Base-by-base conservation (phyloP, 441 rosid species). In the Mallotus repandus region DNA sequence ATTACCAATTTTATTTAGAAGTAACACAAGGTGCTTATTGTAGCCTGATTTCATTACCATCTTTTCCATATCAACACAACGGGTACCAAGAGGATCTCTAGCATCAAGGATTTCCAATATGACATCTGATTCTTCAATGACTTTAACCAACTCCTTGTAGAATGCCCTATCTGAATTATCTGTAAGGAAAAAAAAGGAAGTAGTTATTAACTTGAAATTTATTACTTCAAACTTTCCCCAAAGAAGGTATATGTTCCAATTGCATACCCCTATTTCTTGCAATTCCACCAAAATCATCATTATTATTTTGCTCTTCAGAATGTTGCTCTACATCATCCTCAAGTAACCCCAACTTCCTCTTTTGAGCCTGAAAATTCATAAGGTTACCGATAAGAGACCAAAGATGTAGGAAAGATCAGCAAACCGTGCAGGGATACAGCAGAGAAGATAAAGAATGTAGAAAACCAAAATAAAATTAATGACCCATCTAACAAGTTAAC, bases 81-180 rank as follows among this genome's bases (percentile, higher is more conserved):
- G 96, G 19, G 94, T 91, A 63, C 99, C 96, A 43, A 91, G 84
- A 29, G 98, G 97, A 82, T 96, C 99, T 55, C 97, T 86, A 0
- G 97, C 96, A 82, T 96, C 98, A 62, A 96, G 89, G 76, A 96
- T 94, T 86, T 96, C 99, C 81, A 96, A 62, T 76, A 93, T 90
- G 78, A 96, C 98, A 86, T 96, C 98, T 2, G 98, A 93, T 77
- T 83, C 84, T 79, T 96, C 98, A 69, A 96, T 83, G 25, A 96
- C 99, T 79, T 90, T 93, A 73, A 82, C 97, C 86, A 96, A 81
- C 78, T 96, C 98, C 89, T 90, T 96, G 78, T 90, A 96, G 83
- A 96, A 96, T 74, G 90, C 93, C 78, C 90, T 88, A 58, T 93
- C 98, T 1, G 97, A 88, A 79, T 83, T 89, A 84, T 93, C 97